Base-by-base conservation (phyloP, 2,329 filamentous ascomycete genomes). In the Phaeosphaeriaceae sp. region DNA sequence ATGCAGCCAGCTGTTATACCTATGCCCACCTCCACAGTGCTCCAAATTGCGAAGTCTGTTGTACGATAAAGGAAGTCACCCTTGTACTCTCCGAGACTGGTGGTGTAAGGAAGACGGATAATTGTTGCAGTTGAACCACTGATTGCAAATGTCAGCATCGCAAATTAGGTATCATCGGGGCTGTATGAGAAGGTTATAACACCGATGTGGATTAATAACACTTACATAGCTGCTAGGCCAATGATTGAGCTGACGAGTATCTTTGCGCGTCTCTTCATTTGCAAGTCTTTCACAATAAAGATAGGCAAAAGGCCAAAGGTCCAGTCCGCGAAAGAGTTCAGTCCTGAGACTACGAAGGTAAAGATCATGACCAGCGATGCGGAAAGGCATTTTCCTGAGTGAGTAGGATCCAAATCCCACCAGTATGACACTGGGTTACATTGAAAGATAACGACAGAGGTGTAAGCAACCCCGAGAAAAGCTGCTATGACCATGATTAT, bases 261-360 rank as follows among this genome's bases (percentile, higher is more conserved):
- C 61, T 85, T 86, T 12, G 77, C 79, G 48, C 74, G 74, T 17
- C 56, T 64, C 58, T 78, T 78, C 77, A 86, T 84, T 50, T 84
- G 79, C 42, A 85, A 64, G 26, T 79, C 77, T 68, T 76, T 79
- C 7, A 86, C 75, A 3, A 87, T 68, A 42, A 79, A 77, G 8
- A 80, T 75, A 9, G 66, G 66, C 8, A 69, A 50, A n/a, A 66
- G 45, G 6, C 59, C 66, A 42, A 68, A 66, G 1, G 63, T 60
- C 63, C 63, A 68, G 39, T 69, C 66, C 8, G 65, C 63, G 16
- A 68, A 50, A 3, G 65, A 58, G 41, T 64, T 67, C 8, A 69
- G 52, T 4, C 52, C 65, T 13, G 63, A 65, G 8, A 66, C 60
- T 2, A 50, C 51, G 48, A 81, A 81, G 8, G 77, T 80, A 32